Evolutionary conservation across 306 rosid species (phyloP), one percentile per base, ranked within the genome.

Genomic region (Cicer arietinum): DNA sequence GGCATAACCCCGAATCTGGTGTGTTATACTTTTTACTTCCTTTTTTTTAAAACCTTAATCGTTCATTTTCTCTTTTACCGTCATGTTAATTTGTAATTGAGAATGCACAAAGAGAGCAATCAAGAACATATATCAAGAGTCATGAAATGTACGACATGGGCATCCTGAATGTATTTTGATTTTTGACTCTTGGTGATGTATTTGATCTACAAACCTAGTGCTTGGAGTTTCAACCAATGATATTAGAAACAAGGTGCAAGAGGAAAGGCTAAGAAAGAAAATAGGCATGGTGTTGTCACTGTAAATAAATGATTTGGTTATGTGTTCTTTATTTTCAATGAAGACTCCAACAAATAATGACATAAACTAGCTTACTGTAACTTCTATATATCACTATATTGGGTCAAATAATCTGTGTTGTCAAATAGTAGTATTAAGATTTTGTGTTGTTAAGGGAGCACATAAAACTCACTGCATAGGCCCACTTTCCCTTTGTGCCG

Each of bases 1-100:
- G 97, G 98, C 71, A 89, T 94, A 83, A 89, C 98, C 57, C 98
- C 98, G 53, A 94, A 94, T 88, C 80, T 94, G 98, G 98, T 93
- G 67, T 10, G 71, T 60, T 48, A 47, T 35, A 61, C 56, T 41
- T 41, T 67, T 47, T 10, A 9, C 8, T 14, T 18, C 10, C 5
- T 4, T 5, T 39, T 12, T 18, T 30, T 8, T 16, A 47, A 6
- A 50, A 69, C 58, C 60, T 58, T 7, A 62, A 40, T n/a, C 17
- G 39, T 20, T 4, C 42, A 10, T 61, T 62, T 74, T 61, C 14
- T 10, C 62, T 75, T 57, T 35, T 10, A 61, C n/a, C 7, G 69
- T 61, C 72, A 12, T 50, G 46, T 8, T 11, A 76, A 54, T 50
- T 46, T 41, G 30, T 54, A 20, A 16, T 61, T 73, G 54, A 64